phyloP scores from a whole-genome alignment of 306 rosid species.

The Alnus rubra region DNA sequence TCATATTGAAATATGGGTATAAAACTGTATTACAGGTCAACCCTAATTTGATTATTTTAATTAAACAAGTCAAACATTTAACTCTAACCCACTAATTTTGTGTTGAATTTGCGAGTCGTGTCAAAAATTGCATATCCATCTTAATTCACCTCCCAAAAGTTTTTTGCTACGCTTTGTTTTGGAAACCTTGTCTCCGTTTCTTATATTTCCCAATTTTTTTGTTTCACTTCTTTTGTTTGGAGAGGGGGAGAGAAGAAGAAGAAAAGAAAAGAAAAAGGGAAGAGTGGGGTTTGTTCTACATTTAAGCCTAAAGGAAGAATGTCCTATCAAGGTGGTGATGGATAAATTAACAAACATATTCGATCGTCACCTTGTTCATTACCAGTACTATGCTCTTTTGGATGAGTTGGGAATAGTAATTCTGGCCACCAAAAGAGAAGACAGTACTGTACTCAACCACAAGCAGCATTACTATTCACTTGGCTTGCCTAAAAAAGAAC shows the following conservation, averaged over 20 bases:
- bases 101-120: too few species aligned
- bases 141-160: too few species aligned
- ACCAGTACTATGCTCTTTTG: too few species aligned
- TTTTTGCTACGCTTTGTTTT: conserved; percentile 29
- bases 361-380: background rate
- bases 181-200: background rate
- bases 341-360: background rate
- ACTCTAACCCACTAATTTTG: too few species aligned
- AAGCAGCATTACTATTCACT: background rate
- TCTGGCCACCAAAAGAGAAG: too few species aligned
- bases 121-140: too few species aligned
- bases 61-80: too few species aligned
- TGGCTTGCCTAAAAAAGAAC: background rate
- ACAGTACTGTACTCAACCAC: background rate
- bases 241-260: background rate
- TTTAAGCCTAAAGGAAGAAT: conserved; percentile 4
- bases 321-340: background rate
- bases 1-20: too few species aligned
- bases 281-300: background rate
- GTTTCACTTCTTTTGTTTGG: background rate
- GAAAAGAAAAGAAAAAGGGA: background rate
- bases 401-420: too few species aligned
- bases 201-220: background rate
- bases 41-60: too few species aligned
- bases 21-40: too few species aligned